phyloP scores from a whole-genome alignment of 208 protist species.

The Trypanosoma vivax region DNA sequence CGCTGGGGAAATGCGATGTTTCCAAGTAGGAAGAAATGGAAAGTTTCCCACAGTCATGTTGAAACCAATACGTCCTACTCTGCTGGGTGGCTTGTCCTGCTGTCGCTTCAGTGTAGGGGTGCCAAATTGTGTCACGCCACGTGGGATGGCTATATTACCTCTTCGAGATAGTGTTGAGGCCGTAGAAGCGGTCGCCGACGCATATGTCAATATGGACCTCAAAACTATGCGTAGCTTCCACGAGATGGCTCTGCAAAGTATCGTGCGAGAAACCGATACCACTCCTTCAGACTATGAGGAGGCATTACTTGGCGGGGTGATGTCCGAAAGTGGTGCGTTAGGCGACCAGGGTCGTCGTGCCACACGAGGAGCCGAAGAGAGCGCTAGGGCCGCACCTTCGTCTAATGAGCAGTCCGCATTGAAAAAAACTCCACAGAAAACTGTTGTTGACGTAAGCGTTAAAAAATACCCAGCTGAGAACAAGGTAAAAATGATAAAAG shows the following conservation, averaged over 20 bases:
- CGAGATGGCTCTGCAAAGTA: constrained; percentile 9
- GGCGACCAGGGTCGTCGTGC: not conserved
- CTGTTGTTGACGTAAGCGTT: constrained; percentile 19
- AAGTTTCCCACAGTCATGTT: no score
- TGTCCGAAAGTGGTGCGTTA: not conserved
- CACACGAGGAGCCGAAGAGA: not conserved
- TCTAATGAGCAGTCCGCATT: not conserved
- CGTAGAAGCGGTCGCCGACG: constrained; percentile 55
- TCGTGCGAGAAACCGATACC: not conserved
- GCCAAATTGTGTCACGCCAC: constrained; percentile 33
- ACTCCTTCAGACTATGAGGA: constrained; percentile 12
- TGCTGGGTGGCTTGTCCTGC: no score
- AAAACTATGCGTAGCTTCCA: constrained; percentile 29
- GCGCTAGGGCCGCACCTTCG: not conserved
- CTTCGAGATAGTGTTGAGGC: constrained; percentile 37
- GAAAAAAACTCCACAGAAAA: constrained; percentile 22
- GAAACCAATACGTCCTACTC: no score
- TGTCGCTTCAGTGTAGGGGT: constrained; percentile 29
- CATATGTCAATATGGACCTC: constrained; percentile 67
- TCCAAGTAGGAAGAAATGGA: no score
- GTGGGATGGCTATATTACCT: constrained; percentile 33
- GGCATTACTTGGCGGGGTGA: constrained; percentile 5
- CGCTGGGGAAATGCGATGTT: no score
- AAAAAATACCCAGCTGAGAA: constrained; percentile 17
- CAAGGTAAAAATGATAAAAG: constrained; percentile 38